Percentiles rank a stretch among this genome's conserved stretches.
These are phyloP conservation scores for Ceratobasidium sp. DNA, from an alignment of 1,284 basidiomycete species.

Conservation along the genomic window DNA sequence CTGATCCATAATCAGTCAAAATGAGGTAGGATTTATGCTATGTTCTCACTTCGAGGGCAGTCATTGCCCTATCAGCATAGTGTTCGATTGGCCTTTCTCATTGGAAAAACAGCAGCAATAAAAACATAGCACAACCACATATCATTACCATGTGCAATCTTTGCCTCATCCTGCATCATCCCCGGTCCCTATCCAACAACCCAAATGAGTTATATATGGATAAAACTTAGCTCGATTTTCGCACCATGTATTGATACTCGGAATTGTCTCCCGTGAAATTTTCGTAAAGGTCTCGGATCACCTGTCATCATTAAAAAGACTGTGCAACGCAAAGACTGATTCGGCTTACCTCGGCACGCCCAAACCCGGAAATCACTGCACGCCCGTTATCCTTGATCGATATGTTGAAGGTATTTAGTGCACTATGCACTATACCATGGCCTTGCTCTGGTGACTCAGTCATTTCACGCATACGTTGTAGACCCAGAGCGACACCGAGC, in stretches of 20 bases:
- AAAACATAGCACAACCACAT: conserved; percentile 28
- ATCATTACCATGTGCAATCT: conserved; percentile 11
- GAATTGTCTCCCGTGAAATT: conserved; percentile 31
- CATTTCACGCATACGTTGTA: conserved; percentile 11
- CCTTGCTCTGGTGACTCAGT: not conserved
- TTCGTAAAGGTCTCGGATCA: not conserved
- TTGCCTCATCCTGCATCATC: conserved; percentile 9
- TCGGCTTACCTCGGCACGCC: conserved; percentile 16
- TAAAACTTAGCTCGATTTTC: not conserved
- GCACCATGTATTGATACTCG: conserved; percentile 29
- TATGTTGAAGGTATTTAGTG: conserved; percentile 21
- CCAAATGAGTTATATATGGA: no score
- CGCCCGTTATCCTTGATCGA: conserved; percentile 25
- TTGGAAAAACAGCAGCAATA: not conserved
- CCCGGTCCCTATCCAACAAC: conserved; percentile 6
- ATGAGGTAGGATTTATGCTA: not conserved
- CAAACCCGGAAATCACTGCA: conserved; percentile 27
- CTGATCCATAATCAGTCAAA: not conserved
- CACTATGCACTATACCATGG: conserved; percentile 16
- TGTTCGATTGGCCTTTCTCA: not conserved
- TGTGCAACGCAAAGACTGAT: no score
- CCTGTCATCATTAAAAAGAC: not conserved
- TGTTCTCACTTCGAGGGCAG: not conserved
- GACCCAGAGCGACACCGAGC: conserved; percentile 3
- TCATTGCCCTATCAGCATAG: conserved; percentile 26